phyloP scores from a whole-genome alignment of 1,139 yeast genomes.

The Yamadazyma triangularis region DNA sequence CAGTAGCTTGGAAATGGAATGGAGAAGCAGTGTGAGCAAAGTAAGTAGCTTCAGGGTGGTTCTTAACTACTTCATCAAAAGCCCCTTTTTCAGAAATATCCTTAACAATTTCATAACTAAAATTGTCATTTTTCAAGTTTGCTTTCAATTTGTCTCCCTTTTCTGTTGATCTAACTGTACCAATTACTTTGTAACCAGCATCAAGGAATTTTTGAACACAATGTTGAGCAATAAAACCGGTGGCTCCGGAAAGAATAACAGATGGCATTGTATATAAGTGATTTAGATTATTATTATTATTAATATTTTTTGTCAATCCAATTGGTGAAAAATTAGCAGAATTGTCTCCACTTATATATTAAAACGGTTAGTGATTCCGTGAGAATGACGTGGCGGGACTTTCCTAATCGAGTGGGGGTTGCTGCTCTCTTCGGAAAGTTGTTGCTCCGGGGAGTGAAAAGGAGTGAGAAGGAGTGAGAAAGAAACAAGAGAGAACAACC shows the following conservation, averaged over 20 bases:
- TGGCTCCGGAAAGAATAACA: slow-evolving; percentile 48
- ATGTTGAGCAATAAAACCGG: slow-evolving; percentile 47
- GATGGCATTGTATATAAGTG: too few relatives aligned
- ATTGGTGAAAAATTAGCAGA: too few relatives aligned
- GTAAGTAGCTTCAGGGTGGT: slow-evolving; percentile 21
- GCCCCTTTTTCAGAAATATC: slow-evolving; percentile 24
- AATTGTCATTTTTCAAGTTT: slow-evolving; percentile 12
- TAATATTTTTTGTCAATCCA: too few relatives aligned
- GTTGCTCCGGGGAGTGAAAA: too few relatives aligned
- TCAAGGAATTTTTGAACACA: slow-evolving; percentile 18
- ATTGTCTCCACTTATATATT: too few relatives aligned
- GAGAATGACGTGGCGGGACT: too few relatives aligned
- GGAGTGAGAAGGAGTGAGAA: too few relatives aligned
- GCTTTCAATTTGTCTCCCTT: slow-evolving; percentile 18
- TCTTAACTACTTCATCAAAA: slow-evolving; percentile 24
- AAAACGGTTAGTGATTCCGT: too few relatives aligned
- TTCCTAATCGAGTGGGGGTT: too few relatives aligned
- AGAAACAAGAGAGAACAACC: too few relatives aligned
- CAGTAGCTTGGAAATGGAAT: slow-evolving; percentile 20
- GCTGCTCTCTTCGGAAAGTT: too few relatives aligned
- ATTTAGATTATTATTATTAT: too few relatives aligned
- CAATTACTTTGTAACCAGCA: slow-evolving; percentile 20
- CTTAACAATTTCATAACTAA: slow-evolving; percentile 23
- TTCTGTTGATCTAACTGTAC: slow-evolving; percentile 20
- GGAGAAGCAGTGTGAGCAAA: slow-evolving; percentile 33